Base-by-base conservation (phyloP, 441 rosid genomes). In the Bocquillonia castaneifolia region DNA sequence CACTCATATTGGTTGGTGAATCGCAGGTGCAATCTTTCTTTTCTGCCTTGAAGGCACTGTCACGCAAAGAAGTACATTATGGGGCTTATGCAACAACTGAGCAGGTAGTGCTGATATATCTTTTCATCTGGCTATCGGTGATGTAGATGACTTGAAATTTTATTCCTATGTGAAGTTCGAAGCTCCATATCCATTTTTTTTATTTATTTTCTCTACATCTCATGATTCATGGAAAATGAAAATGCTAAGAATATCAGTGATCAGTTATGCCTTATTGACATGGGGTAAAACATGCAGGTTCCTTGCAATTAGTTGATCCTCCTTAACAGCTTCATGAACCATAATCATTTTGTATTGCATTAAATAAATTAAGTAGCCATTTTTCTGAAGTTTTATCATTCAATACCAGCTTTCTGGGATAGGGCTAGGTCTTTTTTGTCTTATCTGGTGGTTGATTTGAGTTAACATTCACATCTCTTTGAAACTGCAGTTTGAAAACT, bases 1-100 rank as follows among this genome's bases (percentile, higher is more conserved):
- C n/a, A 28, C 51, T 57, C 32, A 64, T 40, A 36, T 42, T 12
- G 32, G 50, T 51, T 70, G 63, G n/a, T 37, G 44, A 67, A 52
- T 67, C 67, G 76, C 84, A 88, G 95, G 92, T 88, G 66, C 95
- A 86, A 70, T 85, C 80, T 59, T 88, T 88, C 77, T 85, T 82
- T 82, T 70, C 95, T 71, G 81, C 95, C 28, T 71, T 85, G 78
- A 88, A 78, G 79, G 92, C 92, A 23, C 74, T 88, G 62, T 88
- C 90, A 2, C 87, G 81, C 42, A 86, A 85, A 69, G 95, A 88
- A 70, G 81, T 86, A 52, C 90, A 88, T 60, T 88, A 88, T 56
- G 95, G 95, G 61, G 86, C 88, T 58, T 69, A 86, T 84, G 95
- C 95, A 62, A 88, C 95, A 64, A 67, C 84, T 0, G 95, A 88